Percentiles rank a stretch among this genome's conserved stretches.
Evolutionary conservation across 352 stramenopile genomes (phyloP).

Genomic region (Phytophthora niederhauseri): DNA sequence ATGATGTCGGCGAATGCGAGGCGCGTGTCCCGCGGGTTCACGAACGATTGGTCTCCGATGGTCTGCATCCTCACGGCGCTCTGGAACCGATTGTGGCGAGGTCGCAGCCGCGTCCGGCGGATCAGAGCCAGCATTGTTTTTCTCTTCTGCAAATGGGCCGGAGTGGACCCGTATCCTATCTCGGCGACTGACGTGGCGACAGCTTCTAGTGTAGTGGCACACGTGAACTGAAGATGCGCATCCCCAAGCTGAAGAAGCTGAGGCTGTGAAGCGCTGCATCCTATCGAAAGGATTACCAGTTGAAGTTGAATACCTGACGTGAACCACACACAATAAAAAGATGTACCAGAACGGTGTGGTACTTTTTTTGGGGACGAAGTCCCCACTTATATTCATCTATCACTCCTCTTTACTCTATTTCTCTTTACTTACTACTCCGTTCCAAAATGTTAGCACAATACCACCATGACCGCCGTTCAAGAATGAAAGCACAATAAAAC

Average conservation of each 20-base stretch:
- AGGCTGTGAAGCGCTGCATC: slow-evolving; percentile 1
- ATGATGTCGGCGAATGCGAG: slow-evolving; percentile 69
- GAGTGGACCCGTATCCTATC: neutral
- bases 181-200: slow-evolving; percentile 7
- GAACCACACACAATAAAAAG: neutral
- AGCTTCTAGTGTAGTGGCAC: neutral
- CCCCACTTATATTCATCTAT: too few species aligned
- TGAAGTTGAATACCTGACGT: neutral
- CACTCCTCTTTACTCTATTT: too few species aligned
- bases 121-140: slow-evolving; percentile 26
- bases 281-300: neutral
- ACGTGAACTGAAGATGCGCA: slow-evolving; percentile 15
- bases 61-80: slow-evolving; percentile 40
- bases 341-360: too few species aligned
- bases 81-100: slow-evolving; percentile 28
- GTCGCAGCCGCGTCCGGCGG: slow-evolving; percentile 9
- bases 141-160: slow-evolving; percentile 1
- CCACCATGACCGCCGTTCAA: neutral
- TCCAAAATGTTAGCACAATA: neutral
- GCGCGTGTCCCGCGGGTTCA: slow-evolving; percentile 59
- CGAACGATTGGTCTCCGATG: slow-evolving; percentile 37
- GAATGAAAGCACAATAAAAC: neutral
- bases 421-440: neutral
- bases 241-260: slow-evolving; percentile 3
- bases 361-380: too few species aligned